Percentiles rank a stretch among this genome's conserved stretches.
Conservation (phyloP, 2,329 filamentous ascomycete genomes). For the Monascus ruber region DNA sequence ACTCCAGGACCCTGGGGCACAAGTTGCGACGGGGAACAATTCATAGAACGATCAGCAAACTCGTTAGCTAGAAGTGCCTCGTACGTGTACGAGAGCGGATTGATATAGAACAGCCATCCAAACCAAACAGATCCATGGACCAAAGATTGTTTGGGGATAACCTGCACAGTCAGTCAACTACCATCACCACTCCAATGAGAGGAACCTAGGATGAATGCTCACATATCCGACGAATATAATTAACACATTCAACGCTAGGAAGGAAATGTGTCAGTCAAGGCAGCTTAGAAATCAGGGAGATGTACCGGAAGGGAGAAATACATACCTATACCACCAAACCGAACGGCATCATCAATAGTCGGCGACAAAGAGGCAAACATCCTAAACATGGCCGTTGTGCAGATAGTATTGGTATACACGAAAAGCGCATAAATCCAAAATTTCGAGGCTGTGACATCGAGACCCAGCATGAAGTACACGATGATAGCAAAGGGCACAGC, state of each 20-base stretch:
- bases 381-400: slow-evolving; percentile 53
- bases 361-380: slow-evolving; percentile 55
- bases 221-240: slow-evolving; percentile 54
- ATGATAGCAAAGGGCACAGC: slow-evolving; percentile 50
- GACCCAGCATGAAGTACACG: slow-evolving; percentile 53
- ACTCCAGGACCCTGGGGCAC: slow-evolving; percentile 49
- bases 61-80: slow-evolving; percentile 59
- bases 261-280: neutral
- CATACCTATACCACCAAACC: slow-evolving; percentile 48
- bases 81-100: slow-evolving; percentile 49
- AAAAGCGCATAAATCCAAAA: slow-evolving; percentile 58
- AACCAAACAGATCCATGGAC: slow-evolving; percentile 53
- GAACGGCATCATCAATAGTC: slow-evolving; percentile 54
- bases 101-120: slow-evolving; percentile 49
- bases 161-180: neutral
- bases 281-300: neutral
- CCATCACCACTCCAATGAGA: too few relatives aligned
- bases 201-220: neutral
- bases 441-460: slow-evolving; percentile 49
- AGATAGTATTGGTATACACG: slow-evolving; percentile 51
- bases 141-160: slow-evolving; percentile 55
- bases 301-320: neutral
- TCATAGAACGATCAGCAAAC: slow-evolving; percentile 45
- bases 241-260: slow-evolving; percentile 43
- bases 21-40: slow-evolving; percentile 48